Percentiles rank a stretch among this genome's conserved stretches.
Evolutionary conservation across 495 filamentous ascomycete species (phyloP).

Genomic region (Aspergillus campestris): DNA sequence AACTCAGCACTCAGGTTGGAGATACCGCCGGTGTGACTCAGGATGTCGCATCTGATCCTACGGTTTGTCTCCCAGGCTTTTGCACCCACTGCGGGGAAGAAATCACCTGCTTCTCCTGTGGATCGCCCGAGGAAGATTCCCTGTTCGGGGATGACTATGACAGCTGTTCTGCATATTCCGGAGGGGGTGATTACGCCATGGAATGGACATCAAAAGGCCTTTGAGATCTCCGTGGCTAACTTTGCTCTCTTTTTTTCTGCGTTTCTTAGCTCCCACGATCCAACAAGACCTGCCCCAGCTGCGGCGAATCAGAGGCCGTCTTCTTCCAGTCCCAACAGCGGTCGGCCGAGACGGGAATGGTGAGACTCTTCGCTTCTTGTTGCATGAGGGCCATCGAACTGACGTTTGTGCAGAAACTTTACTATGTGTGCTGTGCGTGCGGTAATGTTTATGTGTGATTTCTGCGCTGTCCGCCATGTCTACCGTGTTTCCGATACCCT

Average conservation of each 20-base stretch:
- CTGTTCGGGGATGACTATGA: conserved; percentile 10
- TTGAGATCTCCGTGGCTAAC: conserved; percentile 39
- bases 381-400: background rate
- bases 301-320: conserved; percentile 77
- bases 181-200: conserved; percentile 3
- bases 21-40: conserved; percentile 96
- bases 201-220: background rate
- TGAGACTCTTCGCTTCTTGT: conserved; percentile 36
- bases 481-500: conserved; percentile 29
- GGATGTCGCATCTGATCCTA: conserved; percentile 93
- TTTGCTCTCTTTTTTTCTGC: conserved; percentile 15
- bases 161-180: conserved; percentile 4
- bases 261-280: conserved; percentile 71
- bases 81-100: conserved; percentile 47
- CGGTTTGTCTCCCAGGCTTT: conserved; percentile 65
- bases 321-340: conserved; percentile 99
- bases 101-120: conserved; percentile 42
- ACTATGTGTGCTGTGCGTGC: conserved; percentile 91
- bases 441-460: conserved; percentile 70
- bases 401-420: conserved; percentile 65
- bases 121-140: conserved; percentile 12
- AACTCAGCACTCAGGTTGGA: conserved; percentile 77
- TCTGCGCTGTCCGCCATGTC: conserved; percentile 7
- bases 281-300: conserved; percentile 72
- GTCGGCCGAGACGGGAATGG: conserved; percentile 95